Evolutionary conservation across 2,329 filamentous ascomycete species (phyloP).

Genomic region (Fusarium odoratissimum): DNA sequence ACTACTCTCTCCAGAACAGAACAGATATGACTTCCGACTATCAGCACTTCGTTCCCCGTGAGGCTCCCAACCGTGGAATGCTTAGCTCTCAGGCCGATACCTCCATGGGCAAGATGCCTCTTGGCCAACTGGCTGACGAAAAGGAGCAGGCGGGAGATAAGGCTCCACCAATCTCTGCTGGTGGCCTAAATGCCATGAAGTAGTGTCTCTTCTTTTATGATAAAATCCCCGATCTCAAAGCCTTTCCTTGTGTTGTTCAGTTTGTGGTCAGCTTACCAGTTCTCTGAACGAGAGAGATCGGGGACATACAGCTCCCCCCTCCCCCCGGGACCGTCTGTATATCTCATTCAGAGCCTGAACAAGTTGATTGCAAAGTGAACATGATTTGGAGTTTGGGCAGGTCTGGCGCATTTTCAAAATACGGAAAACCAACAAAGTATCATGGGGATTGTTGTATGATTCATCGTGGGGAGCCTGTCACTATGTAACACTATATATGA

Average conservation of each 20-base stretch:
- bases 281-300: background rate
- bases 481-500: background rate
- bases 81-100: background rate
- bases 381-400: background rate
- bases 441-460: too few species aligned
- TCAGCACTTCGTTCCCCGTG: background rate
- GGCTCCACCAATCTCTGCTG: slow-evolving; percentile 3
- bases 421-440: fast-evolving
- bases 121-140: background rate
- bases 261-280: too few species aligned
- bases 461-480: fast-evolving
- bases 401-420: fast-evolving
- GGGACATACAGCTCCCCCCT: fast-evolving
- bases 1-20: slow-evolving; percentile 20
- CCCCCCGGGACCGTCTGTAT: fast-evolving
- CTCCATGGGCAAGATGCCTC: background rate
- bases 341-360: fast-evolving
- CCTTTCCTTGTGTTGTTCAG: background rate
- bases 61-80: slow-evolving; percentile 4
- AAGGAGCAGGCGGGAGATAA: slow-evolving; percentile 1
- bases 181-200: slow-evolving; percentile 8
- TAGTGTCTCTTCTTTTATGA: fast-evolving
- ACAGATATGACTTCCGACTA: background rate
- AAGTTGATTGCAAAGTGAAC: background rate
- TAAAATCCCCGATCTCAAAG: background rate